phyloP scores from a whole-genome alignment of 2,329 filamentous ascomycete genomes.

The Trichoderma atrobrunneum region DNA sequence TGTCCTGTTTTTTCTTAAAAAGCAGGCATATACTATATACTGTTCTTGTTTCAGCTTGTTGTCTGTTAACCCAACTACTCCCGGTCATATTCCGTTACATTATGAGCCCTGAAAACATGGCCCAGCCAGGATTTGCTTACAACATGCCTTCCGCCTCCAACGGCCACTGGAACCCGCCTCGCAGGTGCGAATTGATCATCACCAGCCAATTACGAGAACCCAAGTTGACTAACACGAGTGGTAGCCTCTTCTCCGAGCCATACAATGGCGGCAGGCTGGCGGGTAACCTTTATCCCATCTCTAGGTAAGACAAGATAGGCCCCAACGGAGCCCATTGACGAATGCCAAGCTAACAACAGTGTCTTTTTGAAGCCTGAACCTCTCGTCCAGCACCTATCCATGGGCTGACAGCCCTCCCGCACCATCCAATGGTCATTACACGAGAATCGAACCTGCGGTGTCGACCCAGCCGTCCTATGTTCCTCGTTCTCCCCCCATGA shows the following conservation, averaged over 20 bases:
- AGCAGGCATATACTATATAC: background rate
- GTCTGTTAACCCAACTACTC: background rate
- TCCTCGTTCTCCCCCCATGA: conserved; percentile 42
- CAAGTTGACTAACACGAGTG: conserved; percentile 12
- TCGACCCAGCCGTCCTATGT: conserved; percentile 41
- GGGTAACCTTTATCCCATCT: conserved; percentile 35
- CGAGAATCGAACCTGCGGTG: conserved; percentile 41
- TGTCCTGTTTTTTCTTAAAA: background rate
- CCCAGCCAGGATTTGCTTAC: conserved; percentile 48
- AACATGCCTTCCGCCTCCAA: conserved; percentile 44
- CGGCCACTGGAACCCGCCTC: conserved; percentile 50
- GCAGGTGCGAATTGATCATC: conserved; percentile 47
- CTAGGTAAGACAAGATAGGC: conserved; percentile 37
- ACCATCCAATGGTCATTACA: conserved; percentile 35
- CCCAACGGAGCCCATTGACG: background rate
- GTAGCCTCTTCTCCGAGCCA: conserved; percentile 34
- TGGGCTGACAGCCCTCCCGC: conserved; percentile 24
- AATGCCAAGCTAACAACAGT: conserved; percentile 32
- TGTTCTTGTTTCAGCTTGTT: background rate
- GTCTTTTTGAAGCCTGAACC: conserved; percentile 42
- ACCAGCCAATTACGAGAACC: background rate
- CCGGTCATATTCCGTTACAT: conserved; percentile 21
- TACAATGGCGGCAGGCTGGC: conserved; percentile 36
- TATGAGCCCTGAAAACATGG: conserved; percentile 43
- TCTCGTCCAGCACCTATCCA: conserved; percentile 37